Conservation (phyloP, 2,329 filamentous ascomycete species). For the Dactylellina drechsleri region DNA sequence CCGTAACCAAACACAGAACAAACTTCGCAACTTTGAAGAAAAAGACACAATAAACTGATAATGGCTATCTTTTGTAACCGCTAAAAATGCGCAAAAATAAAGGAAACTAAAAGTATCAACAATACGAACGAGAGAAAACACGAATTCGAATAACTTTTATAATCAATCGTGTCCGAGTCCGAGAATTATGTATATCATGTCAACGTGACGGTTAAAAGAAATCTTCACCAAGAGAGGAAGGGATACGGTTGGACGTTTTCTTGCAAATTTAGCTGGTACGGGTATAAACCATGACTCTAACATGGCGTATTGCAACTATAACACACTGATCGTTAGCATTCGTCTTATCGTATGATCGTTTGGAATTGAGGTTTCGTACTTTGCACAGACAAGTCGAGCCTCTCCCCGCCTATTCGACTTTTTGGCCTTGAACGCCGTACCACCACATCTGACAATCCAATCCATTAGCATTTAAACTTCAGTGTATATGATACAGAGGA, state of each 20-base stretch:
- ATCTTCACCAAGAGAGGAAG: constrained; percentile 29
- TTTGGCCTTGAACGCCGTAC: constrained; percentile 72
- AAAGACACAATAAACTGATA: neutral
- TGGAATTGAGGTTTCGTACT: constrained; percentile 60
- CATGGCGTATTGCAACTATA: constrained; percentile 49
- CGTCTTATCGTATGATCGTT: neutral
- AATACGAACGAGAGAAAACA: neutral
- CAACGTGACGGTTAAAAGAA: neutral
- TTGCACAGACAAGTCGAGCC: constrained; percentile 71
- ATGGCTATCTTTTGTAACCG: neutral
- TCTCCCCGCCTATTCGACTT: constrained; percentile 65
- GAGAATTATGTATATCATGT: too few species aligned
- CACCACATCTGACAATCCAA: constrained; percentile 64
- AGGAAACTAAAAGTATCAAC: neutral
- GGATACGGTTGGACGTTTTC: constrained; percentile 50
- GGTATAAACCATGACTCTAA: constrained; percentile 52
- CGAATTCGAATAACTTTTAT: too few species aligned
- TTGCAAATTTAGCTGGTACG: constrained; percentile 42
- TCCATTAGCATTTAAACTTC: constrained; percentile 27
- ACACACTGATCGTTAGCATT: neutral
- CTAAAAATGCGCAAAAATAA: neutral
- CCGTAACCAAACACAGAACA: neutral
- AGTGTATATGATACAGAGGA: neutral
- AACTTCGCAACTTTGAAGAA: neutral
- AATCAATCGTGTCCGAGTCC: too few species aligned